Evolutionary conservation across 805 yeast genomes (phyloP).

Genomic region (Schizosaccharomyces cryophilus): DNA sequence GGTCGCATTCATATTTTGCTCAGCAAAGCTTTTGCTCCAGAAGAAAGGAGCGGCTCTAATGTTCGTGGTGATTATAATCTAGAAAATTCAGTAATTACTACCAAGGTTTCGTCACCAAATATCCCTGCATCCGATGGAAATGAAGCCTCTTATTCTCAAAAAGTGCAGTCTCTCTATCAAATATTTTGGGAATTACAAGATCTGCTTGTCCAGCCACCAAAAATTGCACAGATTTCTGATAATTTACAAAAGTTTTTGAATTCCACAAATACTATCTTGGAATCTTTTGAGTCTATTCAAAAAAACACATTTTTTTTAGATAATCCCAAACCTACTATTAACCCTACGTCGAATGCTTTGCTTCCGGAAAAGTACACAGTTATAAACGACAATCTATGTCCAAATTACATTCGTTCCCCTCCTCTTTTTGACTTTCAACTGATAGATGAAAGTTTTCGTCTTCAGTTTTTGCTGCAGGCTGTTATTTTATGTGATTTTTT

Average conservation of each 20-base stretch:
- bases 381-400: not conserved
- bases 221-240: slow-evolving; percentile 3
- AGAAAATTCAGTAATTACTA: slow-evolving; percentile 9
- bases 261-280: not conserved
- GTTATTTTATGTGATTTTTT: not conserved
- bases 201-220: slow-evolving; percentile 12
- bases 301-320: not conserved
- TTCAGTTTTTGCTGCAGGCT: not conserved
- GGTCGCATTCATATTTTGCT: slow-evolving; percentile 15
- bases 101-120: not conserved
- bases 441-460: not conserved
- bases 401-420: not conserved
- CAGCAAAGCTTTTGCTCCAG: slow-evolving; percentile 16
- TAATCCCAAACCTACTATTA: not conserved
- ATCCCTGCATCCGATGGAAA: not conserved
- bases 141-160: not conserved
- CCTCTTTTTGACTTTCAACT: not conserved
- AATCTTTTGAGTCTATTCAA: not conserved
- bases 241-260: not conserved
- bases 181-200: slow-evolving; percentile 14
- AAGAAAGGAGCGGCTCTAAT: slow-evolving; percentile 17
- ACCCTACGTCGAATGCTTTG: not conserved
- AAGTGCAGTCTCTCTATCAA: slow-evolving; percentile 6
- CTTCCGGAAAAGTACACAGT: not conserved
- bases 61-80: slow-evolving; percentile 15